Evolutionary conservation across 768 basidiomycete genomes (phyloP).

Genomic region (Candolleomyces eurysporus): DNA sequence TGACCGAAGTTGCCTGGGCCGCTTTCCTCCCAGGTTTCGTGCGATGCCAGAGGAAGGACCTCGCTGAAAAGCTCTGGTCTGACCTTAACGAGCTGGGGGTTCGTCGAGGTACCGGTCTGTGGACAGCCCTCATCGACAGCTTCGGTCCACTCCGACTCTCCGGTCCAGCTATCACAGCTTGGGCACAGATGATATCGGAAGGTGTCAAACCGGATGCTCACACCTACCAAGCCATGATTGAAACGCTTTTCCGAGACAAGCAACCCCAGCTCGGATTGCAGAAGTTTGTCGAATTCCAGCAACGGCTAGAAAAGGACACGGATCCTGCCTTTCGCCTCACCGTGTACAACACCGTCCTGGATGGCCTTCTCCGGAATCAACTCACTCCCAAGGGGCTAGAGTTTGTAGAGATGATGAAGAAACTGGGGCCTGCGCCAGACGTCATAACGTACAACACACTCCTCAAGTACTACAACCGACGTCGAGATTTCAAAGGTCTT

Average conservation of each 20-base stretch:
- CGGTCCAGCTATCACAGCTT: conserved; percentile 54
- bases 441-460: conserved; percentile 81
- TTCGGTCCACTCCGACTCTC: conserved; percentile 51
- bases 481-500: conserved; percentile 60
- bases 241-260: conserved; percentile 52
- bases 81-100: conserved; percentile 55
- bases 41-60: conserved; percentile 48
- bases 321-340: conserved; percentile 27
- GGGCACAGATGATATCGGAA: conserved; percentile 60
- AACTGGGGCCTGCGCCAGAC: conserved; percentile 61
- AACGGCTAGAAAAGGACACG: conserved; percentile 15
- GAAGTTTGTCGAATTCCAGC: conserved; percentile 51
- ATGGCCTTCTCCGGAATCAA: conserved; percentile 55
- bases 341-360: conserved; percentile 75
- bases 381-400: conserved; percentile 38
- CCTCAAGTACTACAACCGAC: conserved; percentile 63
- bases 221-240: conserved; percentile 69
- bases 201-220: conserved; percentile 58
- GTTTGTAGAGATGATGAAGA: conserved; percentile 44
- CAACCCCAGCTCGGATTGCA: conserved; percentile 50
- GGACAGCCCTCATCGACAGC: conserved; percentile 71
- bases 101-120: conserved; percentile 53
- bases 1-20: conserved; percentile 62
- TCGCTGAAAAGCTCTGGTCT: conserved; percentile 66
- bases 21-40: conserved; percentile 67